Evolutionary conservation across 345 rosid genomes (phyloP), one percentile per base, ranked within the genome.

Genomic region (Cardamine occulta): DNA sequence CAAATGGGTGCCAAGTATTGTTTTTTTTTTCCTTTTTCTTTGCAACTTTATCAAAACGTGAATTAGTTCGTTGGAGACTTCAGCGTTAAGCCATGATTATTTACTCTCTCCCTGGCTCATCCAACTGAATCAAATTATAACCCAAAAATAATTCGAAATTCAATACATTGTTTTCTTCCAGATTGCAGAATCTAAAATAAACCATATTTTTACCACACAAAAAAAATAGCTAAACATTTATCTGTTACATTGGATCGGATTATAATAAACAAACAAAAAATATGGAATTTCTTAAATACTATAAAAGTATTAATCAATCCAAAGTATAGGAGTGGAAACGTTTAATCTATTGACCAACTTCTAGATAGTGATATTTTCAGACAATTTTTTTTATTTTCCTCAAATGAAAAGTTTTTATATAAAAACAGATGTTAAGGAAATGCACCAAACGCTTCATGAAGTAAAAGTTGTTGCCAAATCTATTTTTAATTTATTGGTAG

Each of bases 1-100:
- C 54, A 64, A 71, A 48, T 63, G 62, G 66, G 61, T 64, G 80
- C 68, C 72, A 77, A 71, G 80, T 77, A 77, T 77, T 3, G 19
- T 13, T 13, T 29, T 60, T 12, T 0, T 2, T 12, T 0, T 2
- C 12, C 10, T 76, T 70, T 52, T 26, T 14, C 61, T 57, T 71
- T 70, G 54, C 17, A 71, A 64, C 80, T 64, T 64, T 77, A 55
- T 71, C 6, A 24, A 18, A 77, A 77, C 76, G 72, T 64, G 67
- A 71, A 71, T 57, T 56, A 37, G 62, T 64, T 71, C 55, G 12
- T 26, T 8, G 37, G 72, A 70, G 31, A 64, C 80, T 77, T 71
- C 72, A 64, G 55, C 35, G 67, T 70, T 63, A 77, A 77, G 76
- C 67, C 76, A 77, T 57, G 39, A 18, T 63, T 62, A 42, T 44